These are phyloP conservation scores for Wickerhamiella vanderwaltii DNA, from an alignment of 805 yeast species.

Conservation along the genomic window DNA sequence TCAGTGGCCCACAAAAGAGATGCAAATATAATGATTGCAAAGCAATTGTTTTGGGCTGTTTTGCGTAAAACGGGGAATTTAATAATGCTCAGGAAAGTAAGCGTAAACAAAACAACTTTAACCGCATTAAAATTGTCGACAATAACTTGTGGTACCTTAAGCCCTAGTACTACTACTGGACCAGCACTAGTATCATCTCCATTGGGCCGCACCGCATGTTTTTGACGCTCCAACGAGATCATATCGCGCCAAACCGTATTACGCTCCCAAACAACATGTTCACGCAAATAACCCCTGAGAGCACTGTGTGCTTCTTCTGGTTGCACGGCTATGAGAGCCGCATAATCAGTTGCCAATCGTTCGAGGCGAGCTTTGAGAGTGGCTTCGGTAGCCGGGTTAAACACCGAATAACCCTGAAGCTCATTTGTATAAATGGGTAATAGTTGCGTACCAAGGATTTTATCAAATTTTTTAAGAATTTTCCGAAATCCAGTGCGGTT, in stretches of 20 bases:
- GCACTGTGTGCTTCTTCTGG: constrained; percentile 37
- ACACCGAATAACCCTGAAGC: constrained; percentile 41
- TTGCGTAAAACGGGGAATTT: constrained; percentile 34
- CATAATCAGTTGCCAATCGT: constrained; percentile 43
- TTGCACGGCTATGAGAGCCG: constrained; percentile 34
- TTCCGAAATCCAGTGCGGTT: constrained; percentile 83
- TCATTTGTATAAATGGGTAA: constrained; percentile 44
- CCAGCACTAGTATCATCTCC: constrained; percentile 2
- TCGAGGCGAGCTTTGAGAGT: constrained; percentile 42
- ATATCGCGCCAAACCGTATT: constrained; percentile 97
- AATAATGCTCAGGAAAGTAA: constrained; percentile 38
- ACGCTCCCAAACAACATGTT: constrained; percentile 94
- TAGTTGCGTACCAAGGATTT: constrained; percentile 51
- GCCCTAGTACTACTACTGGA: background rate
- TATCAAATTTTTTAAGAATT: constrained; percentile 85
- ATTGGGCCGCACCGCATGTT: constrained; percentile 49
- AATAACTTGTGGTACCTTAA: constrained; percentile 14
- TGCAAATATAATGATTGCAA: constrained; percentile 70
- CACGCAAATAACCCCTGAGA: constrained; percentile 52
- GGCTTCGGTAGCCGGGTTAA: constrained; percentile 37
- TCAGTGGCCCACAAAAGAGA: constrained; percentile 95
- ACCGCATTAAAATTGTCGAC: constrained; percentile 5
- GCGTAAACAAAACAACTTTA: constrained; percentile 15
- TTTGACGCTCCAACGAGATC: constrained; percentile 77
- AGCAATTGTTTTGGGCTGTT: constrained; percentile 63